Base-by-base conservation (phyloP, 2,329 filamentous ascomycete genomes). In the Aspergillus oerlinghausenensis region DNA sequence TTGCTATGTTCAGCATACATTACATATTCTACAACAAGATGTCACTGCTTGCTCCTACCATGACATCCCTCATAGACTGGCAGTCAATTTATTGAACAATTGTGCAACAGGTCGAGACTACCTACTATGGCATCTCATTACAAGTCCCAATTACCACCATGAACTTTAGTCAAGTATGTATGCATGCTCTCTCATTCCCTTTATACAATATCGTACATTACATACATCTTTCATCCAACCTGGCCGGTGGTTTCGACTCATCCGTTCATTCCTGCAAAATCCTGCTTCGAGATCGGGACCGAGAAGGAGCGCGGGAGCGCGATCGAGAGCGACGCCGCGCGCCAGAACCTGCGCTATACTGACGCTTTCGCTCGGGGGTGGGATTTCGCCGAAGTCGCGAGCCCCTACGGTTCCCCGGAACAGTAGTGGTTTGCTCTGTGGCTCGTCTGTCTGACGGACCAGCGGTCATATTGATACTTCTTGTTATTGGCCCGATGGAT, bases 261-360 rank as follows among this genome's bases (percentile, higher is more conserved):
- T 8, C 25, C 19, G 4, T 17, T 23, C 23, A 43, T 9, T 48
- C 11, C 54, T 21, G 45, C 49, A 50, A 29, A 10, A 14, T 25
- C 23, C 43, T 47, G 21, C 21, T 47, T 14, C 43, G n/a, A 14
- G 43, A 47, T 11, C 52, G 51, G n/a, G 54, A 49, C 35, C 58
- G 52, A 25, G 56, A 51, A n/a, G 58, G 38, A 47, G 52, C 42
- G 26, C 55, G 52, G 32, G 55, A 35, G 26, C 52, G 55, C n/a
- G 60, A 57, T 1, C 40, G 49, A n/a, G 54, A 53, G 10, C 60
- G 56, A 40, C 64, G 57, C 48, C 58, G 60, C 6, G 61, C 51
- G 5, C 62, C 62, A 25, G 64, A 66, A 2, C 63, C 63, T 4
- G 60, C 57, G 25, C 54, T 60, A 17, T 50, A 51, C 14, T 49